These are phyloP conservation scores for Capronia americana DNA, from an alignment of 2,329 filamentous ascomycete genomes.

Conservation along the genomic window DNA sequence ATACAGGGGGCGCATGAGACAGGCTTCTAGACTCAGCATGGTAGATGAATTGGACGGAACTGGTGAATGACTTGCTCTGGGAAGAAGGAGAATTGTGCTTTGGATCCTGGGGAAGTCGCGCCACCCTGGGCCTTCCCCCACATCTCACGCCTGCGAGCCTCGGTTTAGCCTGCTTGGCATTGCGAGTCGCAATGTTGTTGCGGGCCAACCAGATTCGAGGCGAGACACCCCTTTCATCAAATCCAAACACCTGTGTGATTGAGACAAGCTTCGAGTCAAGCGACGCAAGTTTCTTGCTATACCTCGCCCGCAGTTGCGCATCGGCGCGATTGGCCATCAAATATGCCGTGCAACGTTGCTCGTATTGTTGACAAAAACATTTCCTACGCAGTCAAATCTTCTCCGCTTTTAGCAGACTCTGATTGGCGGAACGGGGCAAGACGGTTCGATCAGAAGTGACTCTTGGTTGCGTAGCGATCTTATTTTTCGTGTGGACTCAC, in stretches of 20 bases:
- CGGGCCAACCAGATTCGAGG: background rate
- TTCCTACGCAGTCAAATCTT: background rate
- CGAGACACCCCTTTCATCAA: background rate
- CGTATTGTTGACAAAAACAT: background rate
- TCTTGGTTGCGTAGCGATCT: too few species aligned
- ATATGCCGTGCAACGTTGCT: background rate
- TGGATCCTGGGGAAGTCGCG: background rate
- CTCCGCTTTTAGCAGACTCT: background rate
- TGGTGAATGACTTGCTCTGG: background rate
- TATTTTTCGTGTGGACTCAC: too few species aligned
- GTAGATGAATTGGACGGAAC: background rate
- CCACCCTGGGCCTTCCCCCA: background rate
- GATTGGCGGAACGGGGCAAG: background rate
- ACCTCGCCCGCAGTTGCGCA: background rate
- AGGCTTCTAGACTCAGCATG: background rate
- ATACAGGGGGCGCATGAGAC: background rate
- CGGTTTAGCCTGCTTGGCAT: slow-evolving; percentile 2
- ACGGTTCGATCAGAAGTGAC: too few species aligned
- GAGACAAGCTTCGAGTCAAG: background rate
- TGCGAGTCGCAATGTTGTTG: background rate
- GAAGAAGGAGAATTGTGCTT: background rate
- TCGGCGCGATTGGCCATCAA: background rate
- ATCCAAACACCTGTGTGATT: background rate
- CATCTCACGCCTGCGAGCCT: background rate
- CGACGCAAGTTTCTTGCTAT: background rate